phyloP scores from a whole-genome alignment of 2,329 filamentous ascomycete species.

The Phaeosphaeria sp. region DNA sequence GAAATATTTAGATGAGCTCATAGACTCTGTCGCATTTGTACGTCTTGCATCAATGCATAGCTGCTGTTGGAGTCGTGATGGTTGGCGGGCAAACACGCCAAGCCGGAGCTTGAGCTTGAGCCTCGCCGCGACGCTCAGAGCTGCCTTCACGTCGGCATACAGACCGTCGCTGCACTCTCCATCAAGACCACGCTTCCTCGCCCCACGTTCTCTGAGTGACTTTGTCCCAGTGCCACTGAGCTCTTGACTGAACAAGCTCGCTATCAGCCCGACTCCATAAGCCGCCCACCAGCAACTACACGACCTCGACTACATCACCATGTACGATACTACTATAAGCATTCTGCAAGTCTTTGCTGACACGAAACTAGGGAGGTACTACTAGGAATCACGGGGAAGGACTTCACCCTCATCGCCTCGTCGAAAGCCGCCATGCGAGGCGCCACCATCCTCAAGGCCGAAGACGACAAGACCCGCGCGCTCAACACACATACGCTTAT shows the following conservation, averaged over 20 bases:
- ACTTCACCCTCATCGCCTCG: slow-evolving; percentile 97
- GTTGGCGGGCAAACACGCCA: slow-evolving; percentile 9
- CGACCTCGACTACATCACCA: slow-evolving; percentile 30
- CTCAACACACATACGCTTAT: slow-evolving; percentile 95
- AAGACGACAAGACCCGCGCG: slow-evolving; percentile 93
- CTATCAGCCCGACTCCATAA: neutral
- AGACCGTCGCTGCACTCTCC: neutral
- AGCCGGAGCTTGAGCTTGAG: slow-evolving; percentile 15
- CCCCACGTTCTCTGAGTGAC: neutral
- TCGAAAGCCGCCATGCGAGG: slow-evolving; percentile 99
- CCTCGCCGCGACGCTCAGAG: slow-evolving; percentile 22
- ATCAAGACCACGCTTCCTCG: neutral
- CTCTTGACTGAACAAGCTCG: neutral
- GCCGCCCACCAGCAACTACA: slow-evolving; percentile 10
- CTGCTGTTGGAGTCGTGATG: neutral
- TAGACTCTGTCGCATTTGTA: neutral
- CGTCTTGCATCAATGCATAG: neutral
- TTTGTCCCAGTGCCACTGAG: neutral
- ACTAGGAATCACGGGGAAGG: slow-evolving; percentile 97
- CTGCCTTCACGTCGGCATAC: slow-evolving; percentile 17
- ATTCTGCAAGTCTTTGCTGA: slow-evolving; percentile 21
- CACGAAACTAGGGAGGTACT: slow-evolving; percentile 84
- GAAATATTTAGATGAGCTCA: no score
- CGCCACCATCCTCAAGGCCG: slow-evolving; percentile 90
- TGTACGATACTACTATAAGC: slow-evolving; percentile 28